Conservation (phyloP, 2,329 filamentous ascomycete genomes). For the Sporothrix schenckii region DNA sequence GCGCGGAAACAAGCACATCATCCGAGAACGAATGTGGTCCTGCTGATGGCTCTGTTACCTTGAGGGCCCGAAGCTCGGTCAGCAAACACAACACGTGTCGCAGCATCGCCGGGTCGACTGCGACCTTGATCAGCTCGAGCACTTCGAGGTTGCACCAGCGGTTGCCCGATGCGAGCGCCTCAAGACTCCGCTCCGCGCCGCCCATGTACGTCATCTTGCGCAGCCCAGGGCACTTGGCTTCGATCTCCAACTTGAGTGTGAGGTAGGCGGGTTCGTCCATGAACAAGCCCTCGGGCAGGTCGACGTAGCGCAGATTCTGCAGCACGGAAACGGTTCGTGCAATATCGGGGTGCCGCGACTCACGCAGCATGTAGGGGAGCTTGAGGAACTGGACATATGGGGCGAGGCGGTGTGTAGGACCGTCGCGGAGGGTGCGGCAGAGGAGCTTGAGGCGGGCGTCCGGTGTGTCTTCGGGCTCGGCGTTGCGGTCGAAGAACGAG, state of each 20-base stretch:
- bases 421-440: conserved; percentile 78
- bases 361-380: conserved; percentile 91
- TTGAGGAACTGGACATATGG: conserved; percentile 77
- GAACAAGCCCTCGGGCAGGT: conserved; percentile 86
- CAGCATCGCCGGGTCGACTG: conserved; percentile 70
- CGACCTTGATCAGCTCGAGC: conserved; percentile 68
- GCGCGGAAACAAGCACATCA: conserved; percentile 64
- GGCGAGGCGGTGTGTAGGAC: conserved; percentile 67
- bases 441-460: conserved; percentile 75
- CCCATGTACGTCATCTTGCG: conserved; percentile 84
- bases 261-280: conserved; percentile 75
- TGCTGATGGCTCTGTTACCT: conserved; percentile 68
- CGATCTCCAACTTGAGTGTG: conserved; percentile 78
- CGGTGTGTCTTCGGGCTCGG: conserved; percentile 78
- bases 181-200: conserved; percentile 77
- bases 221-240: conserved; percentile 79
- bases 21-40: conserved; percentile 62
- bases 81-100: conserved; percentile 72
- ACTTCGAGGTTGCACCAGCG: conserved; percentile 73
- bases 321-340: conserved; percentile 83
- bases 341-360: conserved; percentile 80
- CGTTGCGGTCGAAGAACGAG: conserved; percentile 74
- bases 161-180: conserved; percentile 65
- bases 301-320: conserved; percentile 83
- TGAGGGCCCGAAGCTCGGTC: conserved; percentile 70